Conservation (phyloP, 1,284 basidiomycete species). For the Cystobasidium pallidum region DNA sequence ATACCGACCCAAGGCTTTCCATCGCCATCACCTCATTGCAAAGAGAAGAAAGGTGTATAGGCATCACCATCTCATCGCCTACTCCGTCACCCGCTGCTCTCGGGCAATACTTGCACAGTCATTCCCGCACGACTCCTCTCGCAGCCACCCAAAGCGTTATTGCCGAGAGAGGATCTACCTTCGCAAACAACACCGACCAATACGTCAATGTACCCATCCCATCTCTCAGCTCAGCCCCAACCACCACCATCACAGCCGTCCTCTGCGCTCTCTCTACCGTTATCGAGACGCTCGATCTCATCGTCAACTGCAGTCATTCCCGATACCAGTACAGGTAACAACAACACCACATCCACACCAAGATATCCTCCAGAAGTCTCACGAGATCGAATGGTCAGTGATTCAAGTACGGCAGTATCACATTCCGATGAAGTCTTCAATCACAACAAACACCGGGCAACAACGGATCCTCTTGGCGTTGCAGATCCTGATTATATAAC, state of each 20-base stretch:
- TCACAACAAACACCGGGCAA: not conserved
- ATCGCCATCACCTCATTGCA: no score
- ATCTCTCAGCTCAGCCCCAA: not conserved
- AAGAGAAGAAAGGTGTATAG: no score
- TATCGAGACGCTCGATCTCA: not conserved
- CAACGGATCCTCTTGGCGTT: not conserved
- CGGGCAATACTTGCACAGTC: no score
- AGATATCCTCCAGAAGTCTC: not conserved
- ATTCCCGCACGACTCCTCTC: not conserved
- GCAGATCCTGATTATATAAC: not conserved
- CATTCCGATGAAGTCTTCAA: not conserved
- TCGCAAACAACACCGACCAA: not conserved
- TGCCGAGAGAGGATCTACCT: no score
- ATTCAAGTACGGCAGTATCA: slow-evolving; percentile 3
- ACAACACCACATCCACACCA: not conserved
- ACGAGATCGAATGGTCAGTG: not conserved
- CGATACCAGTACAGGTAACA: not conserved
- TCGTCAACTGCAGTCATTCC: not conserved
- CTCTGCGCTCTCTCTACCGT: not conserved
- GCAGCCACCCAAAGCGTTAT: not conserved
- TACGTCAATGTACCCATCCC: not conserved
- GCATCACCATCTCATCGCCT: no score
- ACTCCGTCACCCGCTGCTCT: no score
- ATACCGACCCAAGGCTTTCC: no score
- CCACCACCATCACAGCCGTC: not conserved